phyloP scores from a whole-genome alignment of 495 filamentous ascomycete genomes.

The Amniculicola lignicola region DNA sequence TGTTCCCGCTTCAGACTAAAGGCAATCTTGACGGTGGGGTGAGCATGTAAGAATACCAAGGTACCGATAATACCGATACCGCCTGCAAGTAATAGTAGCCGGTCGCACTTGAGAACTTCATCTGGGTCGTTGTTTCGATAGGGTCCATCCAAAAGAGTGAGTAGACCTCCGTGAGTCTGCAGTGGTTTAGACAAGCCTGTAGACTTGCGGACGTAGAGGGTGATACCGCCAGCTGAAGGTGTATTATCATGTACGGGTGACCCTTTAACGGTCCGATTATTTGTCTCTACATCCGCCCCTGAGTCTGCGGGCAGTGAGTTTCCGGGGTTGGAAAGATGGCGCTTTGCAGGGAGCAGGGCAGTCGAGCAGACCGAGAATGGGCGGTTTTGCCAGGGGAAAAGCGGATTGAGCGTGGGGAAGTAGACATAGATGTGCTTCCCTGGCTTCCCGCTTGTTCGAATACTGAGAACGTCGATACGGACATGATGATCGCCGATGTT shows the following conservation, averaged over 20 bases:
- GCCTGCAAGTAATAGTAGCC: constrained; percentile 44
- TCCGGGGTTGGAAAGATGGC: background rate
- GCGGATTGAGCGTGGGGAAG: constrained; percentile 45
- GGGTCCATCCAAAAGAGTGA: constrained; percentile 27
- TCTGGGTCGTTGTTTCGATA: constrained; percentile 24
- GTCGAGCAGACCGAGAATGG: constrained; percentile 48
- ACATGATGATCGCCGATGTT: constrained; percentile 38
- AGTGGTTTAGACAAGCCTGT: constrained; percentile 19
- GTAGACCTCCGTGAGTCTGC: constrained; percentile 3
- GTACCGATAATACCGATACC: constrained; percentile 49
- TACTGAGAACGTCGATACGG: constrained; percentile 40
- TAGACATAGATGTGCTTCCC: constrained; percentile 45
- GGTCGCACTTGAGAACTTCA: constrained; percentile 11
- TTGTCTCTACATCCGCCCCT: too few species aligned
- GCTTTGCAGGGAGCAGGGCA: constrained; percentile 14
- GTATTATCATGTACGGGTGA: too few species aligned
- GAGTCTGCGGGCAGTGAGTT: background rate
- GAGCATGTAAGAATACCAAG: constrained; percentile 31
- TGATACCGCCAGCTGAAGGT: constrained; percentile 11
- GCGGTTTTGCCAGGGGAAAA: constrained; percentile 50
- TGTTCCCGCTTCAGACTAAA: constrained; percentile 32
- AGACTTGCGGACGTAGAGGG: constrained; percentile 19
- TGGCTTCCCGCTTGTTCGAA: constrained; percentile 32
- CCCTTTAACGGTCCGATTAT: too few species aligned
- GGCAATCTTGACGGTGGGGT: constrained; percentile 43